A percentile compares a stretch with the other conserved stretches of the same genome.
phyloP scores from a whole-genome alignment of 345 rosid species.

The Eucalyptus dawsonii region DNA sequence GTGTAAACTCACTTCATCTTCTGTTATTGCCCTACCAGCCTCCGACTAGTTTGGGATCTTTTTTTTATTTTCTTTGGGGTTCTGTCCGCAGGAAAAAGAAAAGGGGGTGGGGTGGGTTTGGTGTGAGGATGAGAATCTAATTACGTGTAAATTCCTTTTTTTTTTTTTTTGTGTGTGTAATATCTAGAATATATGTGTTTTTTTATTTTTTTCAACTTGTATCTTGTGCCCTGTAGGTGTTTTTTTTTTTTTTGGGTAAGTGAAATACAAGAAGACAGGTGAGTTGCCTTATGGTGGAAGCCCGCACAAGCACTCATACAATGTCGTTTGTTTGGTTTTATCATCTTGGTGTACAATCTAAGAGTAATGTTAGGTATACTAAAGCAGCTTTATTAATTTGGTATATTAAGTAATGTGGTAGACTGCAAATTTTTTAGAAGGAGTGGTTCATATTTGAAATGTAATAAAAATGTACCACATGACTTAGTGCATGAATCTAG shows the following conservation, averaged over 20 bases:
- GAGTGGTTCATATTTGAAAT: background rate
- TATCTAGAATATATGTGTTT: background rate
- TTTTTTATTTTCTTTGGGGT: background rate
- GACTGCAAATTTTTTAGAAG: background rate
- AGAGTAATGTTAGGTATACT: background rate
- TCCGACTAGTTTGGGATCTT: background rate
- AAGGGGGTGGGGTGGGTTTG: background rate
- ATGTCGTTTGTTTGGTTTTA: background rate
- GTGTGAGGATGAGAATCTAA: background rate
- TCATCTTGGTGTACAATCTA: background rate
- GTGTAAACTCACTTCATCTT: background rate
- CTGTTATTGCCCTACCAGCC: background rate
- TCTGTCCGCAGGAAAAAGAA: background rate
- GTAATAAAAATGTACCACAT: background rate
- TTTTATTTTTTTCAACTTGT: background rate
- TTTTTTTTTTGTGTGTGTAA: background rate
- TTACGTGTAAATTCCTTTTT: background rate
- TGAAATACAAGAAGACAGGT: background rate
- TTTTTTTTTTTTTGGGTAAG: background rate
- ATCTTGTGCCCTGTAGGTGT: background rate
- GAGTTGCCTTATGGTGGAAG: background rate
- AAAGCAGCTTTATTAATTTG: background rate
- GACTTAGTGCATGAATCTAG: background rate
- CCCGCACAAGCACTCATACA: background rate
- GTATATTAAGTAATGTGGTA: background rate